Evolutionary conservation across 1,284 basidiomycete species (phyloP).

Genomic region (Papiliotrema laurentii): DNA sequence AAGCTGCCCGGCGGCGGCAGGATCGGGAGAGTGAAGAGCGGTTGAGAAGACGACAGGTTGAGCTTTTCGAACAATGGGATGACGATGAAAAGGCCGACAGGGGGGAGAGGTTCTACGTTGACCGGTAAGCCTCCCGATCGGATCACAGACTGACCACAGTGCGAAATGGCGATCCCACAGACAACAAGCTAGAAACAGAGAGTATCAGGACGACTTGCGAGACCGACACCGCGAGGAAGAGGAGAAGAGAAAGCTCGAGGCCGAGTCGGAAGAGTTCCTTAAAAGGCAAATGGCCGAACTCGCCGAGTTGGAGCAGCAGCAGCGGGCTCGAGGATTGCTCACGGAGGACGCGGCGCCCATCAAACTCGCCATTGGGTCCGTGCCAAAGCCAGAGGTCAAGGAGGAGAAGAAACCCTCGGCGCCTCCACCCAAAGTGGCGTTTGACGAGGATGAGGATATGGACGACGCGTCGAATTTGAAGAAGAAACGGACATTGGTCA

Average conservation of each 20-base stretch:
- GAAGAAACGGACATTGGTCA: constrained; percentile 72
- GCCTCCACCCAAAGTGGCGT: constrained; percentile 51
- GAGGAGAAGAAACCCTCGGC: constrained; percentile 28
- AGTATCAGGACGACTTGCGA: constrained; percentile 75
- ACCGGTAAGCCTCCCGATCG: constrained; percentile 56
- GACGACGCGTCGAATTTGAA: constrained; percentile 72
- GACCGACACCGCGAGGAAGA: constrained; percentile 74
- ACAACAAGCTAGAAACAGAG: constrained; percentile 60
- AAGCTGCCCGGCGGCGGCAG: constrained; percentile 64
- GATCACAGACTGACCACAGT: constrained; percentile 43
- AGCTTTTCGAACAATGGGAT: constrained; percentile 74
- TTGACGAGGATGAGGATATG: constrained; percentile 63
- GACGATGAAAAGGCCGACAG: constrained; percentile 76
- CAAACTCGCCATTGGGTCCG: constrained; percentile 62
- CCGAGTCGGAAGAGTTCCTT: constrained; percentile 81
- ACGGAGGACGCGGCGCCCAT: constrained; percentile 84
- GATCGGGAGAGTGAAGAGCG: constrained; percentile 70
- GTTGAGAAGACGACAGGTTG: constrained; percentile 64
- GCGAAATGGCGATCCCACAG: constrained; percentile 70
- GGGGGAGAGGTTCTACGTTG: constrained; percentile 68
- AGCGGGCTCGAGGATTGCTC: constrained; percentile 79
- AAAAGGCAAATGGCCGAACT: constrained; percentile 86
- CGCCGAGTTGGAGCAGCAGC: constrained; percentile 77
- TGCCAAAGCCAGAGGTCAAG: constrained; percentile 12
- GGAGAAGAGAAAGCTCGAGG: constrained; percentile 73